Conservation (phyloP, 352 stramenopile species). For the Blastocystis sp. region DNA sequence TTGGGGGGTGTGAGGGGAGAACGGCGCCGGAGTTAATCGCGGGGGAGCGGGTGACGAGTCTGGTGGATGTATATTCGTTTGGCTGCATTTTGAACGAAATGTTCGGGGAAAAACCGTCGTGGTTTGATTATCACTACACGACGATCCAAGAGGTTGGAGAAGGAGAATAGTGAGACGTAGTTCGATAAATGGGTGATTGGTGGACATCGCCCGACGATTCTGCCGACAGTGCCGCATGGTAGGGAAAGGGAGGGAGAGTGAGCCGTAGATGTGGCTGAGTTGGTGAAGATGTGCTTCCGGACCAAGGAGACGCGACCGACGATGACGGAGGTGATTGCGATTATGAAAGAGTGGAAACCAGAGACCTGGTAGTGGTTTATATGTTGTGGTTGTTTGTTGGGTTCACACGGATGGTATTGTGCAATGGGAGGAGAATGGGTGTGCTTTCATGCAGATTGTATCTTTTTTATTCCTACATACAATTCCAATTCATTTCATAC, state of each 20-base stretch:
- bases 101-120: background rate
- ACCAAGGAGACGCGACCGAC: background rate
- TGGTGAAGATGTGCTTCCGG: background rate
- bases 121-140: background rate
- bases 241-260: background rate
- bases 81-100: conserved; percentile 12
- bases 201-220: background rate
- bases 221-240: background rate
- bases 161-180: background rate
- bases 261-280: background rate
- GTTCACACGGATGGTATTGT: no score
- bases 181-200: background rate
- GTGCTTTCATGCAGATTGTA: no score
- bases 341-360: background rate
- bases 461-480: no score
- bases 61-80: conserved; percentile 25
- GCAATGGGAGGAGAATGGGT: no score
- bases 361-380: background rate
- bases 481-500: no score
- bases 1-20: background rate
- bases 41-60: background rate
- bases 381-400: conserved; percentile 21
- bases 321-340: background rate
- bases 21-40: background rate
- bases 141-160: background rate